These are phyloP conservation scores for Prunus salicina DNA, from an alignment of 306 rosid genomes.

Conservation along the genomic window DNA sequence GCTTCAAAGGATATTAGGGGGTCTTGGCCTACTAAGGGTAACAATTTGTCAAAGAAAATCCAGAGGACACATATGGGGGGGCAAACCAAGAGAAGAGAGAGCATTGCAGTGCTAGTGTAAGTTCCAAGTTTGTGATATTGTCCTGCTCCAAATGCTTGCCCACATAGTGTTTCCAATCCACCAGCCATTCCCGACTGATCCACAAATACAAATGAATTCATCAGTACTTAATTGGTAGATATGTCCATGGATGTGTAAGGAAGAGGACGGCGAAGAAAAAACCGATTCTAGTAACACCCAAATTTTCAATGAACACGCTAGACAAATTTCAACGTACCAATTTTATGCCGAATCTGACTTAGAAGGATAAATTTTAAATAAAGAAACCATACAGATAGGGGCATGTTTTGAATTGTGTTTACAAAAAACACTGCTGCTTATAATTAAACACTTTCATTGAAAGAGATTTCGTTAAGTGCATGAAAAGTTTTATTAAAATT, in stretches of 20 bases:
- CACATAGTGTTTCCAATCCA: conserved; percentile 32
- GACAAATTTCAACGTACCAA: too few species aligned
- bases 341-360: too few species aligned
- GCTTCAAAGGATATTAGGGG: conserved; percentile 18
- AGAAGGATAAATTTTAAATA: too few species aligned
- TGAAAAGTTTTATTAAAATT: too few species aligned
- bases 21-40: conserved; percentile 25
- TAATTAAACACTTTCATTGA: too few species aligned
- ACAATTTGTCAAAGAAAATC: conserved; percentile 25
- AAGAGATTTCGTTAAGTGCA: too few species aligned
- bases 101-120: conserved; percentile 29
- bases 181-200: conserved; percentile 33
- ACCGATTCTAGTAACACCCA: not conserved
- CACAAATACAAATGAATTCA: not conserved
- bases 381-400: too few species aligned
- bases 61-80: conserved; percentile 21
- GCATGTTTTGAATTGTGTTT: too few species aligned
- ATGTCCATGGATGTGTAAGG: too few species aligned
- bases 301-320: too few species aligned
- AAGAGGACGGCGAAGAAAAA: too few species aligned
- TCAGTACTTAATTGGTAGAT: not conserved
- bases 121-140: conserved; percentile 27
- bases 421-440: too few species aligned
- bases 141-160: conserved; percentile 33
- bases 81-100: conserved; percentile 23